Evolutionary conservation across 2,329 filamentous ascomycete species (phyloP).

Genomic region (Apiospora arundinis): DNA sequence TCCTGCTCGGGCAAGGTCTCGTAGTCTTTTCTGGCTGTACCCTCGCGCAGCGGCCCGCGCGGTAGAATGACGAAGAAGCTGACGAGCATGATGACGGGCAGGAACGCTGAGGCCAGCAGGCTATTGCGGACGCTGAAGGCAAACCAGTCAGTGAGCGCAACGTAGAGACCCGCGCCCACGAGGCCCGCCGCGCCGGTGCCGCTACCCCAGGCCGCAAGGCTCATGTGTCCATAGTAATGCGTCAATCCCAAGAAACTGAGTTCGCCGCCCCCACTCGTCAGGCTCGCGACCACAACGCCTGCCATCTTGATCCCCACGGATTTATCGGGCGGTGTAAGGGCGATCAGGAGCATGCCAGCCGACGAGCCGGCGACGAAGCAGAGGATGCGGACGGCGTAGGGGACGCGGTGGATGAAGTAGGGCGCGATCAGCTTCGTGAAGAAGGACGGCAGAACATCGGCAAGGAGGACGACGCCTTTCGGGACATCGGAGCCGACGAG

Average conservation of each 20-base stretch:
- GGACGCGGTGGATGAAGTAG: constrained; percentile 89
- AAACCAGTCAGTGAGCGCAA: constrained; percentile 81
- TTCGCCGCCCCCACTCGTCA: constrained; percentile 87
- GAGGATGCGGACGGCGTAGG: constrained; percentile 78
- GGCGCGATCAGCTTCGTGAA: constrained; percentile 86
- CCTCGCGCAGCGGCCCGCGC: constrained; percentile 63
- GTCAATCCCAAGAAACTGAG: constrained; percentile 90
- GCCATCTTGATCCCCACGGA: constrained; percentile 78
- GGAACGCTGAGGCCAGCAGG: constrained; percentile 76
- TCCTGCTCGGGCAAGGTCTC: constrained; percentile 55
- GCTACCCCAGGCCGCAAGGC: constrained; percentile 89
- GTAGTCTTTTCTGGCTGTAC: constrained; percentile 56
- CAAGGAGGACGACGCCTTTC: constrained; percentile 90
- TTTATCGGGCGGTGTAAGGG: constrained; percentile 71
- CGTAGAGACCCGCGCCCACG: constrained; percentile 86
- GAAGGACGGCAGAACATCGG: constrained; percentile 91
- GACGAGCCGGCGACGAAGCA: constrained; percentile 78
- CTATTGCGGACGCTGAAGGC: constrained; percentile 76
- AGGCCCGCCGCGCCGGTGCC: constrained; percentile 91
- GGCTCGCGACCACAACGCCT: constrained; percentile 83
- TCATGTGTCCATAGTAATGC: constrained; percentile 89
- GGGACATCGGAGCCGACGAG: constrained; percentile 87
- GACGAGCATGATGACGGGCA: constrained; percentile 82
- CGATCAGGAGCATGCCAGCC: constrained; percentile 88
- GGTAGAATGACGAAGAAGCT: constrained; percentile 88